Conservation (phyloP, 139 green algal genomes). For the Chlorella sorokiniana region DNA sequence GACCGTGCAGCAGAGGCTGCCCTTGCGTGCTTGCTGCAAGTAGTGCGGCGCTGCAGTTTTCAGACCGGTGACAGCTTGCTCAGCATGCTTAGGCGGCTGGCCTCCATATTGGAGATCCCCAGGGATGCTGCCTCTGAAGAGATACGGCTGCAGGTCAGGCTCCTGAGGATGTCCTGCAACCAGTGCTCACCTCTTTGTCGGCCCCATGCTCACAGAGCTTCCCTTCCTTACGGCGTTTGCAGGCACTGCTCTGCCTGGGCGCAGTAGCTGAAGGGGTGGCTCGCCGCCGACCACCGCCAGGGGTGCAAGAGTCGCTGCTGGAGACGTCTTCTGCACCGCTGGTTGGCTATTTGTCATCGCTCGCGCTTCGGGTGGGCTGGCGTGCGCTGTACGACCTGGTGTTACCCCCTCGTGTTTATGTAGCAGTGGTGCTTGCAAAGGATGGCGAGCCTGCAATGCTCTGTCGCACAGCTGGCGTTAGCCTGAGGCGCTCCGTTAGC, state of each 20-base stretch:
- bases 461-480: too few relatives aligned
- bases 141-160: constrained; percentile 21
- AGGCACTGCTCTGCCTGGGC: constrained; percentile 10
- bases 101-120: constrained; percentile 46
- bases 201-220: too few relatives aligned
- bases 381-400: not conserved
- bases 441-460: too few relatives aligned
- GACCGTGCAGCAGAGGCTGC: constrained; percentile 63
- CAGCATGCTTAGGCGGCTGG: constrained; percentile 58
- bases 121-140: constrained; percentile 44
- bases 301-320: not conserved
- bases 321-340: constrained; percentile 41
- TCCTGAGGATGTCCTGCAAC: too few relatives aligned
- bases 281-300: not conserved
- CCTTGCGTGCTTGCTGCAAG: constrained; percentile 18
- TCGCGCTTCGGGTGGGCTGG: constrained; percentile 38
- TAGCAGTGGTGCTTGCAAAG: too few relatives aligned
- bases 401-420: not conserved
- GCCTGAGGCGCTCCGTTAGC: too few relatives aligned
- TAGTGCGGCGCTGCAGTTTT: constrained; percentile 14
- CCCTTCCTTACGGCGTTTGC: not conserved
- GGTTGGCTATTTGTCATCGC: constrained; percentile 54
- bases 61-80: constrained; percentile 19
- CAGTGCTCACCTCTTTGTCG: too few relatives aligned
- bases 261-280: not conserved